Evolutionary conservation across 164 flowering plant genomes (phyloP).

Genomic region (Malania oleifera): DNA sequence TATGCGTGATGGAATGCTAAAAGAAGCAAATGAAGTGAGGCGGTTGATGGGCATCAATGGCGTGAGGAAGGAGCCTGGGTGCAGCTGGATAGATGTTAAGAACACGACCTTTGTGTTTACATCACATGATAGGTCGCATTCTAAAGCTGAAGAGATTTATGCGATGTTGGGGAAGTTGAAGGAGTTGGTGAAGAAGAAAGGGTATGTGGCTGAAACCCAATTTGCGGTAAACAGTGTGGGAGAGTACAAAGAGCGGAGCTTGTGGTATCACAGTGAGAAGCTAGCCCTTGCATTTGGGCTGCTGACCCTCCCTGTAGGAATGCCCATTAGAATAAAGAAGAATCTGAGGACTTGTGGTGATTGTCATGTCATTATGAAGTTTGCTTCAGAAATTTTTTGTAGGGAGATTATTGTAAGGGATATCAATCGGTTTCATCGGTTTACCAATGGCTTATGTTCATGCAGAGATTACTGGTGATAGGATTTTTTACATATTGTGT

Average conservation of each 20-base stretch:
- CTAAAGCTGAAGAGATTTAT: slow-evolving; percentile 33
- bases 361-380: slow-evolving; percentile 50
- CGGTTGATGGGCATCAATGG: slow-evolving; percentile 40
- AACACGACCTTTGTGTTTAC: slow-evolving; percentile 41
- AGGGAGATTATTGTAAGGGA: slow-evolving; percentile 41
- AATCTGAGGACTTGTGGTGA: slow-evolving; percentile 52
- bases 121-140: slow-evolving; percentile 42
- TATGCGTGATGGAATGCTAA: slow-evolving; percentile 32
- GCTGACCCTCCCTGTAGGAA: slow-evolving; percentile 24
- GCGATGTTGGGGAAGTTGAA: slow-evolving; percentile 32
- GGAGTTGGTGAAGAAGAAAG: slow-evolving; percentile 28
- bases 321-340: slow-evolving; percentile 49
- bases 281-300: slow-evolving; percentile 44
- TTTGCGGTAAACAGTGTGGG: slow-evolving; percentile 28
- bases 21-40: slow-evolving; percentile 56
- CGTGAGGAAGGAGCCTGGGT: slow-evolving; percentile 50
- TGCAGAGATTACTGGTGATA: slow-evolving; percentile 44
- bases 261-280: slow-evolving; percentile 45
- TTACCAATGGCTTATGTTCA: slow-evolving; percentile 30
- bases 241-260: slow-evolving; percentile 29
- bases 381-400: slow-evolving; percentile 30
- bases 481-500: too few relatives aligned
- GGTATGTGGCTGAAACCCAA: slow-evolving; percentile 37
- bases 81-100: slow-evolving; percentile 63
- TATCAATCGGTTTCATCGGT: slow-evolving; percentile 34